A percentile compares a stretch with the other conserved stretches of the same genome.
phyloP scores from a whole-genome alignment of 2,329 filamentous ascomycete genomes.

The Xylaria arbuscula region DNA sequence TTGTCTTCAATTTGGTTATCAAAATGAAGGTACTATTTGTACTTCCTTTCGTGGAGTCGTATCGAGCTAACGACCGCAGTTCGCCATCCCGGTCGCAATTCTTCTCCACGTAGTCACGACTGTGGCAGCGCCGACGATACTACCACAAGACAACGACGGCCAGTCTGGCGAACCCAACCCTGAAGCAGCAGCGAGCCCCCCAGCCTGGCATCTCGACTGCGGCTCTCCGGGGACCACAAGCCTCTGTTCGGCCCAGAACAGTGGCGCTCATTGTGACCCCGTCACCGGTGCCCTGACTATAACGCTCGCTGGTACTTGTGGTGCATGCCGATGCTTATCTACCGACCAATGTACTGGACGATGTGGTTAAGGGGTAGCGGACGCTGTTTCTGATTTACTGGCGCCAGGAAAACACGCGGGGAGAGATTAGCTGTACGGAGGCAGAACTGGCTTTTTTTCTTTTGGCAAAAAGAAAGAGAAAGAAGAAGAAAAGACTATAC shows the following conservation, averaged over 20 bases:
- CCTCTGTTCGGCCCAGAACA: constrained; percentile 42
- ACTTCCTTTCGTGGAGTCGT: background rate
- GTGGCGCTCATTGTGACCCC: constrained; percentile 43
- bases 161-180: constrained; percentile 6
- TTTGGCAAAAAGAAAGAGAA: background rate
- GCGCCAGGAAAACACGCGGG: background rate
- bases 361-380: constrained; percentile 32
- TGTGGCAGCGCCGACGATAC: constrained; percentile 34
- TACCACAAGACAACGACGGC: constrained; percentile 2
- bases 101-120: constrained; percentile 19
- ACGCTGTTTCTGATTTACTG: background rate
- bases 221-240: constrained; percentile 40
- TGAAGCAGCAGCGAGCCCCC: constrained; percentile 16
- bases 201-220: constrained; percentile 42
- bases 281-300: constrained; percentile 42
- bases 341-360: constrained; percentile 37
- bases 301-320: constrained; percentile 43
- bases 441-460: background rate
- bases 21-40: constrained; percentile 31
- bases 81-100: constrained; percentile 16
- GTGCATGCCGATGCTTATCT: constrained; percentile 41
- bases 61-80: constrained; percentile 23
- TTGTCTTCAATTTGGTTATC: background rate
- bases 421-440: constrained; percentile 9
- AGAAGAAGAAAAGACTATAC: background rate